Evolutionary conservation across 331 rosid species (phyloP), one percentile per base, ranked within the genome.

Genomic region (Cydonia oblonga): DNA sequence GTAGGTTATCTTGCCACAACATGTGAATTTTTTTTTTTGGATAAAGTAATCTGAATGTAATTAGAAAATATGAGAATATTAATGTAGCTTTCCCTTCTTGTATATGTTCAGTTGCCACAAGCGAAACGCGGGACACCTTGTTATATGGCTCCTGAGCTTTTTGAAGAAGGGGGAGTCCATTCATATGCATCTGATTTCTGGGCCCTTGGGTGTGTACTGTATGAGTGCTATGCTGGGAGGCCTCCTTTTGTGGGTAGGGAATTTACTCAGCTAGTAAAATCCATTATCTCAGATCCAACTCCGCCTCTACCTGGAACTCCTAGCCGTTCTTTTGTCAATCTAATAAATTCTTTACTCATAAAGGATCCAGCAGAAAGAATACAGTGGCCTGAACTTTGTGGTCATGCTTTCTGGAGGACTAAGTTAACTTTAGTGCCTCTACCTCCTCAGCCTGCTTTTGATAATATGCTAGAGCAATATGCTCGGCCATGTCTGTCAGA

Each of bases 101-200:
- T 57, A 69, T 78, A 33, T 82, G 66, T 87, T 65, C 66, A 91
- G 99, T 84, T 87, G 79, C 93, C 99, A 3, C 96, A 86, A 82
- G 90, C 97, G 68, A 95, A 87, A 81, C 97, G 97, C 26, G 99
- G 99, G 85, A 91, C 99, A 22, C 99, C 99, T 40, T 89, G 82
- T 78, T 95, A 95, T 79, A 95, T 95, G 99, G 99, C 99, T 81
- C 99, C 99, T 1, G 99, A 95, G 86, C 88, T 95, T 81, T 95
- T 95, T 80, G 96, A 91, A 76, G 99, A 95, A 23, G 97, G 90
- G 35, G 96, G 96, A 62, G 89, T 89, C 59, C 99, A 89, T 82
- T 95, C 99, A 11, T 91, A 80, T 76, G 97, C 97, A 46, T 91
- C 99, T 76, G 99, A 95, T 81, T 81, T 89, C 63, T 95, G 99